Evolutionary conservation across 2,329 filamentous ascomycete genomes (phyloP), one percentile per base, ranked within the genome.

Genomic region (Claviceps spartinae): DNA sequence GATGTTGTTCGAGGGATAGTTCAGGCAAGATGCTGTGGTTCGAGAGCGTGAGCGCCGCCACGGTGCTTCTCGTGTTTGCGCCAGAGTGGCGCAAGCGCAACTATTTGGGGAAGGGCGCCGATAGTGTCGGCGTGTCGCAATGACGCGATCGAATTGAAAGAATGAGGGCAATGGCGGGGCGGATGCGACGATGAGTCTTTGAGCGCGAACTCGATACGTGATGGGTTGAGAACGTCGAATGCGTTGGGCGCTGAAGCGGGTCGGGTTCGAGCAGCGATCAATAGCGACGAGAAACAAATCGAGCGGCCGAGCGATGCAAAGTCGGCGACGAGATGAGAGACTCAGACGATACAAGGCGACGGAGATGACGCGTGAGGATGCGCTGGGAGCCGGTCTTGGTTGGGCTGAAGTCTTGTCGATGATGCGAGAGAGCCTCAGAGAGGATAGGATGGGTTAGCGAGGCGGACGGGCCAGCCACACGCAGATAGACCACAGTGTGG

Each of bases 1-100:
- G 71, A 59, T 82, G 77, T 63, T 81, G 77, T 65, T 80, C 77
- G 44, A 80, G 69, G 56, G 78, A 79, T 55, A 81, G 71, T 64
- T 78, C 74, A 59, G 74, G 69, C 52, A 65, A 58, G 73, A 69
- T 53, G 66, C 59, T 74, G 67, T 73, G 73, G 63, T 67, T 74
- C 66, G 77, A 68, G 59, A 78, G 69, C 53, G 75, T 77, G 65
- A 79, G 74, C 63, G 77, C 77, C 65, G 76, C 77, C 77, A 79
- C 72, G 65, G 62, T 70, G 69, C 67, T 8, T 60, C 62, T 54
- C 55, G 50, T 43, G 57, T 55, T 55, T 59, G 64, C 64, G 64
- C 65, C 56, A 46, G 38, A 49, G 49, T 50, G 53, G 52, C 48
- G 50, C 53, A 53, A 51, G 52, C 57, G 54, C 55, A 37, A 37